Conservation (phyloP, 1,284 basidiomycete genomes). For the Retiboletus flavoniger region DNA sequence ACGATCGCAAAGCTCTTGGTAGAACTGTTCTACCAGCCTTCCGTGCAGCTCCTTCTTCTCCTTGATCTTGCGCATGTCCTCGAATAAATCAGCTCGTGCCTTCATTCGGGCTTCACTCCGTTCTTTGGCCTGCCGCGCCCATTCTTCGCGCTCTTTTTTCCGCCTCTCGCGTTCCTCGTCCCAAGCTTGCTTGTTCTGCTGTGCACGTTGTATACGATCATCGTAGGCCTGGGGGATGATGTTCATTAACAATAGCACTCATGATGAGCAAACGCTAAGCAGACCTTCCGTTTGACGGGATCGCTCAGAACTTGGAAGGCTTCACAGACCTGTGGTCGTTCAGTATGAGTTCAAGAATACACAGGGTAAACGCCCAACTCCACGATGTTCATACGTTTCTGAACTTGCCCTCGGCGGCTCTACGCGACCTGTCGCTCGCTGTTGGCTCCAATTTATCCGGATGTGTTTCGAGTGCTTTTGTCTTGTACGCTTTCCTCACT, state of each 20-base stretch:
- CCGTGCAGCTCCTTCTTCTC: slow-evolving; percentile 37
- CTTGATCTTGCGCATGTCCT: slow-evolving; percentile 31
- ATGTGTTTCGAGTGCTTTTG: slow-evolving; percentile 61
- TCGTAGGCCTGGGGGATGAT: slow-evolving; percentile 52
- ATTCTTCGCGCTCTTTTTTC: slow-evolving; percentile 58
- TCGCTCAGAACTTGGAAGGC: slow-evolving; percentile 48
- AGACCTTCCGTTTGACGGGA: slow-evolving; percentile 55
- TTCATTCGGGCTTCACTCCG: slow-evolving; percentile 42
- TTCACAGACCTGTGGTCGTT: slow-evolving; percentile 38
- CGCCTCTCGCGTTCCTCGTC: slow-evolving; percentile 46
- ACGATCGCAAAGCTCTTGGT: slow-evolving; percentile 50
- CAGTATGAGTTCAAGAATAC: slow-evolving; percentile 16
- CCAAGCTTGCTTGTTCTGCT: slow-evolving; percentile 30
- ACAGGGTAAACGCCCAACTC: slow-evolving; percentile 26
- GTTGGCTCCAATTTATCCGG: slow-evolving; percentile 59
- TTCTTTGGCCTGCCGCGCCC: slow-evolving; percentile 54
- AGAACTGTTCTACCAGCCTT: slow-evolving; percentile 45
- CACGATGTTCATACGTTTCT: slow-evolving; percentile 36
- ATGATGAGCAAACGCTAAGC: slow-evolving; percentile 9
- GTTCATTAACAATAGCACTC: neutral
- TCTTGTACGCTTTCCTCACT: slow-evolving; percentile 66
- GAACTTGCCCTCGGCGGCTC: slow-evolving; percentile 52
- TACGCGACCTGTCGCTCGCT: slow-evolving; percentile 47
- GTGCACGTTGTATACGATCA: slow-evolving; percentile 37
- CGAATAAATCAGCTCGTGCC: slow-evolving; percentile 31